phyloP scores from a whole-genome alignment of 1,139 yeast species.

The Sugiyamaella pinicola region DNA sequence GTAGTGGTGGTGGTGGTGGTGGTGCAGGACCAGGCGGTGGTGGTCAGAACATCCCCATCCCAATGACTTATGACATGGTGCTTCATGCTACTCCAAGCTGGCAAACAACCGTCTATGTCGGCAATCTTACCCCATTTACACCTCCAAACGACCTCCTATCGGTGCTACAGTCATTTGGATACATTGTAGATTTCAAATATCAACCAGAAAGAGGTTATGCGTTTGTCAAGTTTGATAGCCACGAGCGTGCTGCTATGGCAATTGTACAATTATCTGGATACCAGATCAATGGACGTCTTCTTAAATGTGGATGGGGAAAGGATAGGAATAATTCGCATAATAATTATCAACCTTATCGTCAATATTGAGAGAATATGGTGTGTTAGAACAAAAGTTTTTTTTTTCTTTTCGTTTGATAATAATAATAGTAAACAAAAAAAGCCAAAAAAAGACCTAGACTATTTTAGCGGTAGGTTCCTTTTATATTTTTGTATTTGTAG shows the following conservation, averaged over 20 bases:
- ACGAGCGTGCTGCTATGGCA: constrained; percentile 86
- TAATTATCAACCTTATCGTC: constrained; percentile 15
- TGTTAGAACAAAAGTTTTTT: background rate
- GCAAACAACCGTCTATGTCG: constrained; percentile 89
- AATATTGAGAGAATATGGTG: constrained; percentile 15
- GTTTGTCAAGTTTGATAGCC: constrained; percentile 82
- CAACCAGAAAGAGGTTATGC: constrained; percentile 84
- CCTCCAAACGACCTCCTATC: constrained; percentile 74
- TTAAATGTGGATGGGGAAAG: constrained; percentile 90
- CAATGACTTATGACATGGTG: constrained; percentile 62
- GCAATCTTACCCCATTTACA: constrained; percentile 78
- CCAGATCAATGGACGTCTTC: constrained; percentile 72
- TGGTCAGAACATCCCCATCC: constrained; percentile 2
- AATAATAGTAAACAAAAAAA: too few species aligned
- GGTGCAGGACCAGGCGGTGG: background rate
- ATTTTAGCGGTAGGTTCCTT: background rate
- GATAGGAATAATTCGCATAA: constrained; percentile 17
- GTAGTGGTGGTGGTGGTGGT: constrained; percentile 33
- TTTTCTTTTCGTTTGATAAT: too few species aligned
- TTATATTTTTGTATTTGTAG: constrained; percentile 11
- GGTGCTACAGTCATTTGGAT: constrained; percentile 78
- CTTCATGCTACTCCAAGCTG: constrained; percentile 76
- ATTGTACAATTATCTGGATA: constrained; percentile 80
- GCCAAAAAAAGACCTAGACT: too few species aligned
- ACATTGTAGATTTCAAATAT: constrained; percentile 75